Evolutionary conservation across 2,329 filamentous ascomycete genomes (phyloP), one percentile per base, ranked within the genome.

Genomic region (Beauveria australis): DNA sequence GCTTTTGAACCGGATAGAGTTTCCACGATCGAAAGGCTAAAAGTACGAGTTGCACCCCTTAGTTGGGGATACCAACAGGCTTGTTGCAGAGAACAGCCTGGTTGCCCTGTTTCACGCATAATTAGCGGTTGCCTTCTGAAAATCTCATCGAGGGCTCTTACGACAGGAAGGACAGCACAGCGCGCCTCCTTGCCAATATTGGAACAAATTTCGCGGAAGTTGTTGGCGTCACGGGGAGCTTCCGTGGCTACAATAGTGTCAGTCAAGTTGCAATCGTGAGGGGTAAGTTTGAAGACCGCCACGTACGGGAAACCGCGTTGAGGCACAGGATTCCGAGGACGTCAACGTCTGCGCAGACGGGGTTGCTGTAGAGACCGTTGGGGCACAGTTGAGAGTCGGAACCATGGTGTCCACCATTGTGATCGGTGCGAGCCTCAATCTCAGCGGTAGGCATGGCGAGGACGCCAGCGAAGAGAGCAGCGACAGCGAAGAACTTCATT

Each of bases 401-500:
- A 22, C 2, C 22, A 22, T 2, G 1, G 22, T 22, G 22, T 1
- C 22, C 22, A 22, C 22, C 22, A 22, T 22, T 26, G 5, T 16
- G 24, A 37, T 53, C 22, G 40, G 53, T 57, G 53, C 60, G 53
- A n/a, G 30, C 53, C n/a, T 10, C n/a, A 2, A 28, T 4, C 19
- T 62, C 64, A 5, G 58, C 63, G 5, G 61, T 47, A 16, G 65
- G 64, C 7, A 61, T 44, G 46, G 65, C 64, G 28, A 64, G 22
- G 22, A 57, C 65, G 52, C 64, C 53, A 41, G 64, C 58, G 24
- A 64, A 60, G 44, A 66, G 61, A 24, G 65, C 64, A 48, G 61
- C 37, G 48, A 62, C 47, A 43, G 59, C 49, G 40, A 66, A 44
- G 63, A 65, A 63, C 62, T 67, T 63, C 65, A 67, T 67, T 40